Evolutionary conservation across 176 grass and related monocot species (phyloP).

Genomic region (Puya raimondii): DNA sequence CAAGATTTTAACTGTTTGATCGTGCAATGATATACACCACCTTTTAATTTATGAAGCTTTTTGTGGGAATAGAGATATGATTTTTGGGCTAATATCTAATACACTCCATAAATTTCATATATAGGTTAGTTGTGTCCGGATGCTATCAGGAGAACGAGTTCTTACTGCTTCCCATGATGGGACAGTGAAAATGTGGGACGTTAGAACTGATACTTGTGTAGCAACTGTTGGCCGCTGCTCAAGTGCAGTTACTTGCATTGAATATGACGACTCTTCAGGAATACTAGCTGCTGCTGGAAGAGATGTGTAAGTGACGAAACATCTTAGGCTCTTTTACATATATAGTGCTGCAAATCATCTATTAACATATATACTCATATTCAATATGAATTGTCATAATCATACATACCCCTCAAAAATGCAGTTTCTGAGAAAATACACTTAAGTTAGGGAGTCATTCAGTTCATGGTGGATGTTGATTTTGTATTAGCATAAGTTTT

Average conservation of each 20-base stretch:
- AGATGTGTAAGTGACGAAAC: conserved; percentile 56
- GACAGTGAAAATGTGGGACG: conserved; percentile 98
- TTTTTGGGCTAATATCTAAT: not conserved
- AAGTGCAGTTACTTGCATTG: conserved; percentile 91
- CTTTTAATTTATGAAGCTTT: not conserved
- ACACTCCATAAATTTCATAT: conserved; percentile 6
- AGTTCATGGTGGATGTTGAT: too few relatives aligned
- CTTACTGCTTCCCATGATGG: conserved; percentile 92
- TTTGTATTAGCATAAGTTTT: too few relatives aligned
- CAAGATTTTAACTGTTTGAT: too few relatives aligned
- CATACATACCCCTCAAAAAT: too few relatives aligned
- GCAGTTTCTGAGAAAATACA: too few relatives aligned
- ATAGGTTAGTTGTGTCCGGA: conserved; percentile 89
- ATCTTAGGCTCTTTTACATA: too few relatives aligned
- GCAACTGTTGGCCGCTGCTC: conserved; percentile 89
- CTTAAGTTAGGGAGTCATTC: too few relatives aligned
- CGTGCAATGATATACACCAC: too few relatives aligned
- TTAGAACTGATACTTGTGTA: conserved; percentile 96
- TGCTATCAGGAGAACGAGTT: conserved; percentile 97
- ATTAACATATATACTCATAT: too few relatives aligned
- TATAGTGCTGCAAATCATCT: too few relatives aligned
- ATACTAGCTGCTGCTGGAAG: conserved; percentile 88
- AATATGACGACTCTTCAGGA: conserved; percentile 90
- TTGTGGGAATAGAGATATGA: not conserved
- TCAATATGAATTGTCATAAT: too few relatives aligned